phyloP scores from a whole-genome alignment of 768 basidiomycete species.

The Lactifluus pinguis region DNA sequence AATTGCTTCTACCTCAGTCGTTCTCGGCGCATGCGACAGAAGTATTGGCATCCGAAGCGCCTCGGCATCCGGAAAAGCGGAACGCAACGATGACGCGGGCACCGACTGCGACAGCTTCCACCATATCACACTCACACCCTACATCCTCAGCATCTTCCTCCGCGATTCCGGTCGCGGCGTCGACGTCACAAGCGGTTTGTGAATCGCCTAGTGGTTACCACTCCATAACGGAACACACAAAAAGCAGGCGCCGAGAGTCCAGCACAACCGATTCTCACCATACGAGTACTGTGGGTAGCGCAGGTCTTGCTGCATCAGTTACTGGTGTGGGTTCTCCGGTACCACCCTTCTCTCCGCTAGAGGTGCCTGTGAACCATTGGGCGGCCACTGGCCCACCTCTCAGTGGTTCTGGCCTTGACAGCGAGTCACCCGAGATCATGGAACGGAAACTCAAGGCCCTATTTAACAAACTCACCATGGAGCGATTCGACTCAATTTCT shows the following conservation, averaged over 20 bases:
- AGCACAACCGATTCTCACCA: conserved; percentile 60
- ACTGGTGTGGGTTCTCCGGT: conserved; percentile 30
- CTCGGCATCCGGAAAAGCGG: background rate
- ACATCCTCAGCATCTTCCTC: background rate
- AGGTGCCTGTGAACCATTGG: conserved; percentile 77
- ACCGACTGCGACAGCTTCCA: background rate
- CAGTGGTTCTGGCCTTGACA: conserved; percentile 32
- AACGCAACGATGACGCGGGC: background rate
- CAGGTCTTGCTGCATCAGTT: conserved; percentile 18
- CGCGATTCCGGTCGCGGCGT: background rate
- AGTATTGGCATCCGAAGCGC: background rate
- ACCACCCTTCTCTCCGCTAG: conserved; percentile 72
- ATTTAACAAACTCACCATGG: conserved; percentile 94
- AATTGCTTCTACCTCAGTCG: background rate
- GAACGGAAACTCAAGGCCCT: conserved; percentile 88
- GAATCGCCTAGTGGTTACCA: conserved; percentile 27
- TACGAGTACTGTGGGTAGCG: conserved; percentile 33
- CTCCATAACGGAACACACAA: conserved; percentile 28
- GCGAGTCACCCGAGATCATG: conserved; percentile 74
- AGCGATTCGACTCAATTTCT: conserved; percentile 92
- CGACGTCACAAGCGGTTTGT: conserved; percentile 20
- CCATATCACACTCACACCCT: background rate
- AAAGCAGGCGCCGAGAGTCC: conserved; percentile 70
- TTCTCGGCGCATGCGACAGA: background rate
- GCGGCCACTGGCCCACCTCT: conserved; percentile 41